Conservation (phyloP, 306 rosid genomes). For the Trifolium repens region DNA sequence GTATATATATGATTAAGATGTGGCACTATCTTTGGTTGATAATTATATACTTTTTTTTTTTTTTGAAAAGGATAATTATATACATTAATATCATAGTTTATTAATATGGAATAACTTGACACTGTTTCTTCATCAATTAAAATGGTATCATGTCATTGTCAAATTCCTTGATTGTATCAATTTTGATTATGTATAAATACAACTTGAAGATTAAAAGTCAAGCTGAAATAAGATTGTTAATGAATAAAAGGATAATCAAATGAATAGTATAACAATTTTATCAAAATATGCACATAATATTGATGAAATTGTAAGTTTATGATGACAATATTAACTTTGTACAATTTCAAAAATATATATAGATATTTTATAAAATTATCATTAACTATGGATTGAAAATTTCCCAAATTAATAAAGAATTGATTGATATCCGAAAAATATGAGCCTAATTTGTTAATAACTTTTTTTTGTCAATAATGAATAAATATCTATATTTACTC, state of each 20-base stretch:
- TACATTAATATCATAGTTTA: neutral
- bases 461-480: too few species aligned
- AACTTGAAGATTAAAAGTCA: neutral
- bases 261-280: neutral
- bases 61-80: neutral
- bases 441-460: too few species aligned
- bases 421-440: too few species aligned
- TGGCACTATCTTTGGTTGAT: neutral
- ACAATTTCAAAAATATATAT: neutral
- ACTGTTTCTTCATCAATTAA: neutral
- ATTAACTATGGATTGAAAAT: neutral
- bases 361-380: neutral
- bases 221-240: neutral
- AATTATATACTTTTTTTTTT: neutral
- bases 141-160: conserved; percentile 32
- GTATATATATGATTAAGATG: conserved; percentile 20
- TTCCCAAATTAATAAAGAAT: too few species aligned
- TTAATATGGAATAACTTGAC: neutral
- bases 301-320: neutral
- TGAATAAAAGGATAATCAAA: neutral
- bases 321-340: neutral
- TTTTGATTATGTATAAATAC: neutral
- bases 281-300: neutral
- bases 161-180: conserved; percentile 6
- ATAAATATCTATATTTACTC: too few species aligned